These are phyloP conservation scores for Sugiyamaella castrensis DNA, from an alignment of 1,139 yeast genomes.

Conservation along the genomic window DNA sequence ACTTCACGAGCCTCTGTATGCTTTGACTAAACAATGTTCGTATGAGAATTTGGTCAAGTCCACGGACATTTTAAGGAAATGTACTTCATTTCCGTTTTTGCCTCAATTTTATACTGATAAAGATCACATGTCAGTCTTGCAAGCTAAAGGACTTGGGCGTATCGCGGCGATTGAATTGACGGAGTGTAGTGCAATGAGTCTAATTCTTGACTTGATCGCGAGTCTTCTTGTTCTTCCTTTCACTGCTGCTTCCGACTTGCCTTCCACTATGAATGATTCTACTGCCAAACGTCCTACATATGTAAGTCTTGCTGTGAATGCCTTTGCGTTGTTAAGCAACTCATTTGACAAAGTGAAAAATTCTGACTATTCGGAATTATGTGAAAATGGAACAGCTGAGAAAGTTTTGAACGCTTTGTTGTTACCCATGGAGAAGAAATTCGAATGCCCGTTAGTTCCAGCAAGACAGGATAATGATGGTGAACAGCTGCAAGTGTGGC, in stretches of 20 bases:
- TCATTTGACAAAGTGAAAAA: slow-evolving; percentile 34
- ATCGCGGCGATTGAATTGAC: slow-evolving; percentile 22
- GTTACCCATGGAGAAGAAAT: slow-evolving; percentile 26
- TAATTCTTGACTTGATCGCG: slow-evolving; percentile 23
- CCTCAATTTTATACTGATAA: slow-evolving; percentile 36
- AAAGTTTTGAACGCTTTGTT: slow-evolving; percentile 28
- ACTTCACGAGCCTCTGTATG: slow-evolving; percentile 28
- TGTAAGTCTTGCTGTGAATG: slow-evolving; percentile 55
- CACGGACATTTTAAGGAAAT: slow-evolving; percentile 23
- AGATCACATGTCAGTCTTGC: slow-evolving; percentile 36
- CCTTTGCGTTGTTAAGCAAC: slow-evolving; percentile 45
- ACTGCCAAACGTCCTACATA: slow-evolving; percentile 59
- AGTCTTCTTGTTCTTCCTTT: slow-evolving; percentile 29
- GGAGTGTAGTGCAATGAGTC: slow-evolving; percentile 14
- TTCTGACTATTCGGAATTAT: slow-evolving; percentile 38
- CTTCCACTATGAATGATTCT: background rate
- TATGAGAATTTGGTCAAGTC: slow-evolving; percentile 21
- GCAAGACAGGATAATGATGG: slow-evolving; percentile 9
- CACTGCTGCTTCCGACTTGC: slow-evolving; percentile 35
- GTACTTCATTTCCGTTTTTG: slow-evolving; percentile 29
- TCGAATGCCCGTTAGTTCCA: slow-evolving; percentile 23
- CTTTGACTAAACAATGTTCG: slow-evolving; percentile 19
- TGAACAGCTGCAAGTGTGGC: slow-evolving; percentile 33
- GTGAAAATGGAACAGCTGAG: slow-evolving; percentile 48
- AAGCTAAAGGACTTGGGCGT: slow-evolving; percentile 30